Conservation (phyloP, 2,329 filamentous ascomycete genomes). For the Colletotrichum sp. region DNA sequence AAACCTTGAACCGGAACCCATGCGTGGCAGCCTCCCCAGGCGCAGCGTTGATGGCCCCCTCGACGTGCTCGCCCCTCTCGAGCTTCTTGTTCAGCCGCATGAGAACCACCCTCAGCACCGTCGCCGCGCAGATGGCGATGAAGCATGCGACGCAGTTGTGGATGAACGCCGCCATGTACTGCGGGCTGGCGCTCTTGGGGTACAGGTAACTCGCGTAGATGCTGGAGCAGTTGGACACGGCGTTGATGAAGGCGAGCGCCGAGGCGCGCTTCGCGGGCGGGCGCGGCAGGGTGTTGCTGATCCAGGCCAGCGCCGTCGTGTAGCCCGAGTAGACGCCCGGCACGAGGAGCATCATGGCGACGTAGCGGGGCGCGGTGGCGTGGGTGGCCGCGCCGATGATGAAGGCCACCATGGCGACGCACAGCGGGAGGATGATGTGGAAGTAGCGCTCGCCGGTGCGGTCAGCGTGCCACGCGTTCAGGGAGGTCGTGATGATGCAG, state of each 20-base stretch:
- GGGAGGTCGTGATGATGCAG: slow-evolving; percentile 63
- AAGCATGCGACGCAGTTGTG: slow-evolving; percentile 72
- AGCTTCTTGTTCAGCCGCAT: slow-evolving; percentile 72
- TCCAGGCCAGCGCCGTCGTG: slow-evolving; percentile 74
- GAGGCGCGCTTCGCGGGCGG: slow-evolving; percentile 75
- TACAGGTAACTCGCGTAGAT: slow-evolving; percentile 78
- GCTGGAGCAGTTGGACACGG: slow-evolving; percentile 44
- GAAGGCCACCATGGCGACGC: slow-evolving; percentile 66
- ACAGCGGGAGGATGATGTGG: slow-evolving; percentile 68
- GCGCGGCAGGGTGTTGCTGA: slow-evolving; percentile 74
- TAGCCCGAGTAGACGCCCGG: slow-evolving; percentile 43
- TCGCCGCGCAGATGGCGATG: slow-evolving; percentile 68
- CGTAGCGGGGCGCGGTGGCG: slow-evolving; percentile 64
- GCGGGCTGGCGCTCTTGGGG: slow-evolving; percentile 48
- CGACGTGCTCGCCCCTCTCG: slow-evolving; percentile 63
- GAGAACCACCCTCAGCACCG: slow-evolving; percentile 66
- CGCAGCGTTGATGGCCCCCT: slow-evolving; percentile 60
- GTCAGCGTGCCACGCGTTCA: slow-evolving; percentile 75
- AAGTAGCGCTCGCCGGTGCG: slow-evolving; percentile 73
- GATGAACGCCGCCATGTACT: slow-evolving; percentile 63
- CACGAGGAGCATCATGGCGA: slow-evolving; percentile 46
- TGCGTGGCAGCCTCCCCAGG: slow-evolving; percentile 61
- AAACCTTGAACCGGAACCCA: slow-evolving; percentile 72
- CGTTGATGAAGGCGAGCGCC: slow-evolving; percentile 78
- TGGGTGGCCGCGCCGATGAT: slow-evolving; percentile 71